Evolutionary conservation across 768 basidiomycete species (phyloP), one percentile per base, ranked within the genome.

Genomic region (Pulveroboletus sp.): DNA sequence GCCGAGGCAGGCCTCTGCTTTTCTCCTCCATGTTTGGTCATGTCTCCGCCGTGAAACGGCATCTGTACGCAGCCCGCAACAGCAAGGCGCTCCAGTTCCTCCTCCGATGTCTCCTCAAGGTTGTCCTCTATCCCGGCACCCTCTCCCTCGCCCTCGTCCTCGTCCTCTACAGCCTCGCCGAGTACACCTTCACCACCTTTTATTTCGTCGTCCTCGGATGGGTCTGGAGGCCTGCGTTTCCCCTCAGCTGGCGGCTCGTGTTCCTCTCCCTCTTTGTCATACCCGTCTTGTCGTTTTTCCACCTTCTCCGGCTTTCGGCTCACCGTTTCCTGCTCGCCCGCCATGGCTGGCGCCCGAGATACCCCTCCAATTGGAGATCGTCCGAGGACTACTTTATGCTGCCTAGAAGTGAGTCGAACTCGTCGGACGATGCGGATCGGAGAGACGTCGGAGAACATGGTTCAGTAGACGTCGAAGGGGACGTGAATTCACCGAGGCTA

Each of bases 181-280:
- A 61, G 16, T 31, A 47, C 44, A 17, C 10, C 17, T 50, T 61
- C 31, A 43, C 47, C 7, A 1, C 16, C 1, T 26, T 34, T 41
- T 63, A 57, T 55, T 47, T 63, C 6, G 10, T 13, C 0, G 2
- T 36, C 0, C 6, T 37, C 9, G 46, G n/a, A 0, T 11, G 6
- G 3, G 41, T 63, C 35, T 62, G 62, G 62, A 48, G 41, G 30
- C 52, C 55, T 0, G 55, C 47, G 0, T 62, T 63, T 38, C 62
- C 60, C 1, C 16, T 31, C 5, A 63, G 50, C 27, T 62, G 60
- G 60, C 61, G 50, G 29, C 1, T 61, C 1, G 1, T 58, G 1
- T 35, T 61, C 43, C 10, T 61, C 22, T 50, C 35, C 2, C 26
- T 63, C 29, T 57, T 48, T 13, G 43, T 49, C 2, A 40, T 57